A percentile compares a stretch with the other conserved stretches of the same genome.
phyloP scores from a whole-genome alignment of 208 protist genomes.

The Acanthamoeba polyphaga region DNA sequence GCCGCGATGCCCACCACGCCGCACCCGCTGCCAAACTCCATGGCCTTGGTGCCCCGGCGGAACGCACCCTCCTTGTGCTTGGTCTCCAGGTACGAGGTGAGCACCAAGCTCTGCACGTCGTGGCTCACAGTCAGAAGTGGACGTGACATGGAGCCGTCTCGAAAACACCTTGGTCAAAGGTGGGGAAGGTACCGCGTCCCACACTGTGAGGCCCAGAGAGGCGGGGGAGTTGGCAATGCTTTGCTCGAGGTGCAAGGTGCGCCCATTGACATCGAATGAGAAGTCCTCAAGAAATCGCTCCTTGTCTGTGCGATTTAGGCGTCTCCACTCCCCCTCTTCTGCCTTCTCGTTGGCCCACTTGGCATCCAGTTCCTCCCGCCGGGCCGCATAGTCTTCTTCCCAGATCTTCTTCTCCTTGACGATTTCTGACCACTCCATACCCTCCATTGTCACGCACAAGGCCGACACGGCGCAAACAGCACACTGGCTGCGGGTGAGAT shows the following conservation, averaged over 20 bases:
- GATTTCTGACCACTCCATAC: background rate
- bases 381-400: conserved; percentile 2
- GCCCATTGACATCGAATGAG: background rate
- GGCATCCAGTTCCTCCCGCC: conserved; percentile 12
- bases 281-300: conserved; percentile 55
- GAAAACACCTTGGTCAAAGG: background rate
- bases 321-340: background rate
- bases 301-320: conserved; percentile 30
- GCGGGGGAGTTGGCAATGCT: conserved; percentile 43
- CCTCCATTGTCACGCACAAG: background rate
- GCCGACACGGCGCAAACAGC: too few species aligned
- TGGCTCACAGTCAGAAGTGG: background rate
- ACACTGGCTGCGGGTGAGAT: too few species aligned
- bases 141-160: background rate
- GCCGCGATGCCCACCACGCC: conserved; percentile 60
- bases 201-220: conserved; percentile 11
- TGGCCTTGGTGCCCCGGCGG: conserved; percentile 7
- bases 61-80: conserved; percentile 3
- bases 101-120: background rate
- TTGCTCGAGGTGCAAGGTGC: conserved; percentile 37
- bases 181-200: conserved; percentile 50
- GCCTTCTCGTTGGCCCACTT: conserved; percentile 37
- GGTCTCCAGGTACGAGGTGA: conserved; percentile 43
- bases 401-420: conserved; percentile 26
- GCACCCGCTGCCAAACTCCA: conserved; percentile 44